Base-by-base conservation (phyloP, 208 protist species). In the Wallacemonas sp. region DNA sequence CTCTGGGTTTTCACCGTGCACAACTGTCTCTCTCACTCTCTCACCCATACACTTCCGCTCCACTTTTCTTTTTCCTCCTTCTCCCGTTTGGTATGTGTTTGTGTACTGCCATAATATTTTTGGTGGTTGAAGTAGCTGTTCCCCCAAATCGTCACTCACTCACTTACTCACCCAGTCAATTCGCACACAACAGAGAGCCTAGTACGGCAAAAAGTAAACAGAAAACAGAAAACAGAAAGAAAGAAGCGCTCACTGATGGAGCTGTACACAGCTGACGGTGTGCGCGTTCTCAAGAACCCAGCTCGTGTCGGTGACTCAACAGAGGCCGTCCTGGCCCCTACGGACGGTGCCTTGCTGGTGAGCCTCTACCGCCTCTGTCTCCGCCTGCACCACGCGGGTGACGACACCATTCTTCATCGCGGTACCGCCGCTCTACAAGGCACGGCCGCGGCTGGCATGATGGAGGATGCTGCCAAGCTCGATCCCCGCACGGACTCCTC, bases 351-450 rank as follows among this genome's bases (percentile, higher is more conserved):
- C 41, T 76, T 87, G 33, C 76, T 93, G 9, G 65, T 90, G 29
- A 23, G 60, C 19, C 69, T 93, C 33, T 90, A 84, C 62, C 81
- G 82, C 11, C 80, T 93, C 21, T 80, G 88, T 43, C 68, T 88
- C 16, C 83, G 80, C 4, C 68, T 93, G 11, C 87, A 89, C 54
- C 57, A 74, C 65, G 64, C 72, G 12, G 62, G 72, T 29, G n/a
- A 47, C 38, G 21, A n/a, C 21, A 61, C 56, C 19, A 43, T 61
- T 30, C 27, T 24, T 9, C 56, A 8, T 8, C 63, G 34, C 1
- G n/a, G 30, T 38, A 56, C 24, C 30, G 21, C 1, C 21, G 46
- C 34, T 19, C 43, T 30, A 1, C 36, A 44, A 19, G 54, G 33
- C 9, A 52, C 43, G 17, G 17, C 30, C 6, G 63, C 21, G 0